These are phyloP conservation scores for Priceomyces castillae DNA, from an alignment of 805 yeast genomes.

Conservation along the genomic window DNA sequence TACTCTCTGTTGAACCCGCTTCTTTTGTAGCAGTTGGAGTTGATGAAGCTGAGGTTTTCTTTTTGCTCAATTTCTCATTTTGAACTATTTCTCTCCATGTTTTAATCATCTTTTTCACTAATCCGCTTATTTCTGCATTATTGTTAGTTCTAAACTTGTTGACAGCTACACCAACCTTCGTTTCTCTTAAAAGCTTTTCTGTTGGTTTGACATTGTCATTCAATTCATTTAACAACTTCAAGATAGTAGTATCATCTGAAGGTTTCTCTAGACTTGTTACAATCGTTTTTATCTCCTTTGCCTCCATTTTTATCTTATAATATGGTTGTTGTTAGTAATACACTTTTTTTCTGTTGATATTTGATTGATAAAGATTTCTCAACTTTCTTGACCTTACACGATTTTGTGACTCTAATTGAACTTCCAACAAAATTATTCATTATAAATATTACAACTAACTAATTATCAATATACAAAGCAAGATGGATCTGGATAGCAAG, in stretches of 20 bases:
- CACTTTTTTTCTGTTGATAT: neutral
- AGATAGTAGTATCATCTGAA: constrained; percentile 57
- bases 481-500: constrained; percentile 11
- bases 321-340: neutral
- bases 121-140: constrained; percentile 62
- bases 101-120: constrained; percentile 80
- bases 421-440: neutral
- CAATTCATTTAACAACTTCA: constrained; percentile 63
- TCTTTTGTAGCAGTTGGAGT: constrained; percentile 11
- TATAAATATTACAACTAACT: neutral
- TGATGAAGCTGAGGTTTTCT: constrained; percentile 10
- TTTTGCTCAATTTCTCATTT: constrained; percentile 51
- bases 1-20: constrained; percentile 32
- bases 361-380: constrained; percentile 1
- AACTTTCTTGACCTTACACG: neutral
- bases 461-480: neutral
- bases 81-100: constrained; percentile 90
- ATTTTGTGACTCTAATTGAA: neutral
- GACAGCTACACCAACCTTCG: constrained; percentile 96
- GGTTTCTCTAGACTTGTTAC: constrained; percentile 72
- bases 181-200: constrained; percentile 82
- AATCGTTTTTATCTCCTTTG: constrained; percentile 67
- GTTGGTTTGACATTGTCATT: constrained; percentile 77
- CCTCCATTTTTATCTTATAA: constrained; percentile 47
- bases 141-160: constrained; percentile 74